Conservation (phyloP, 1,284 basidiomycete genomes). For the Sutorius eximius region DNA sequence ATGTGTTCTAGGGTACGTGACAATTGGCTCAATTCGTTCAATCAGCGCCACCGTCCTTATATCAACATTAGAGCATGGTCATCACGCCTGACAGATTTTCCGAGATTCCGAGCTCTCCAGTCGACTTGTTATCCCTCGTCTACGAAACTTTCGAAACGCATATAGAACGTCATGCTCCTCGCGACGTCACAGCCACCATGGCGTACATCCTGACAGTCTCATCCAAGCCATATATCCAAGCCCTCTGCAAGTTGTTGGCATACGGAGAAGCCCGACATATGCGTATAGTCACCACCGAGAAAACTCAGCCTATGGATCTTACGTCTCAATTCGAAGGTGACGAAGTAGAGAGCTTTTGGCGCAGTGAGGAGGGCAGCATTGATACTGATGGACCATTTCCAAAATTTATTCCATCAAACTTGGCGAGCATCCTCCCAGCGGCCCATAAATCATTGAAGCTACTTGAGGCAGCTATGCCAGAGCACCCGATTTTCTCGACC, state of each 20-base stretch:
- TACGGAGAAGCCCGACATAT: slow-evolving; percentile 41
- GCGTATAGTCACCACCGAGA: slow-evolving; percentile 21
- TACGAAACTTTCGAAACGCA: slow-evolving; percentile 52
- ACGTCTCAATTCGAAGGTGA: slow-evolving; percentile 37
- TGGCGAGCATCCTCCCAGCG: slow-evolving; percentile 52
- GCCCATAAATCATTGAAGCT: slow-evolving; percentile 68
- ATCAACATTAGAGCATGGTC: slow-evolving; percentile 41
- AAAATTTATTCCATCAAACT: slow-evolving; percentile 52
- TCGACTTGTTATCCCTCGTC: slow-evolving; percentile 55
- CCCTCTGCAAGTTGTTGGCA: slow-evolving; percentile 57
- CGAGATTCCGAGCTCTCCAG: slow-evolving; percentile 42
- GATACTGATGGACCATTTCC: slow-evolving; percentile 49
- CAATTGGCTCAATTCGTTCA: not conserved
- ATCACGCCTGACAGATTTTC: slow-evolving; percentile 43
- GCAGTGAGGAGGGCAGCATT: slow-evolving; percentile 39
- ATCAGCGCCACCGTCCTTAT: not conserved
- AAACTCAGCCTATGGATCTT: slow-evolving; percentile 21
- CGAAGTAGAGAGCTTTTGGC: slow-evolving; percentile 39
- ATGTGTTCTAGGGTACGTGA: slow-evolving; percentile 57
- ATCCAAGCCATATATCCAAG: slow-evolving; percentile 59
- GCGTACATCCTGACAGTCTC: slow-evolving; percentile 63
- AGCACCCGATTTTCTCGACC: slow-evolving; percentile 51
- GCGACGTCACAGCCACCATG: slow-evolving; percentile 48
- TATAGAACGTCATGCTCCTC: slow-evolving; percentile 50
- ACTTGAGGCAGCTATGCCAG: slow-evolving; percentile 58